phyloP scores from a whole-genome alignment of 192 early-diverging fungal genomes.

The Coemansia sp. region DNA sequence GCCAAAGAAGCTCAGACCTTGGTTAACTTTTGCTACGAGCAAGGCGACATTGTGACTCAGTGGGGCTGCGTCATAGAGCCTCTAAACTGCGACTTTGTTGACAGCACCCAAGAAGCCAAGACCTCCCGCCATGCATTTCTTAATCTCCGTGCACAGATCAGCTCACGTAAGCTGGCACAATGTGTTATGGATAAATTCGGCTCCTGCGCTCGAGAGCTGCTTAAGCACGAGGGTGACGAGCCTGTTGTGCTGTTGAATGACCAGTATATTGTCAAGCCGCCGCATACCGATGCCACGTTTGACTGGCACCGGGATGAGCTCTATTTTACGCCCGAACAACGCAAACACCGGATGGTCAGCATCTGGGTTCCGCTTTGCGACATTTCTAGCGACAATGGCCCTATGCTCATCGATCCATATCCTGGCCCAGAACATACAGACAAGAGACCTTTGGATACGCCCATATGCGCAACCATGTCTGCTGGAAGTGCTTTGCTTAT shows the following conservation, averaged over 20 bases:
- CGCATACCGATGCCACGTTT: slow-evolving; percentile 28
- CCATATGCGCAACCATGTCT: slow-evolving; percentile 18
- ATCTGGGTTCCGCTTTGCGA: slow-evolving; percentile 40
- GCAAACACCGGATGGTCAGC: slow-evolving; percentile 25
- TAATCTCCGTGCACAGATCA: slow-evolving; percentile 12
- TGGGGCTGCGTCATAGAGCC: slow-evolving; percentile 55
- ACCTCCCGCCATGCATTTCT: slow-evolving; percentile 14
- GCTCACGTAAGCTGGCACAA: background rate
- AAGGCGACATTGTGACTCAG: slow-evolving; percentile 35
- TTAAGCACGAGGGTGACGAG: background rate
- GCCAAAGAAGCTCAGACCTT: slow-evolving; percentile 29
- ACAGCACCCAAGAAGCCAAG: slow-evolving; percentile 1
- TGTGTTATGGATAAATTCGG: slow-evolving; percentile 43
- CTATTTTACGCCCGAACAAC: slow-evolving; percentile 26
- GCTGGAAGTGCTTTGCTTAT: slow-evolving; percentile 45
- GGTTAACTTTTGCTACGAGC: slow-evolving; percentile 51
- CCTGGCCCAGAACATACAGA: slow-evolving; percentile 25
- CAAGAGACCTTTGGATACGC: background rate
- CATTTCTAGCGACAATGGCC: slow-evolving; percentile 31
- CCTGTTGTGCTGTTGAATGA: slow-evolving; percentile 36
- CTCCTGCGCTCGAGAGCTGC: slow-evolving; percentile 27
- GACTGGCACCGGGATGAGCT: slow-evolving; percentile 47
- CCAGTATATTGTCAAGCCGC: slow-evolving; percentile 53
- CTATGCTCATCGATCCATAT: slow-evolving; percentile 41
- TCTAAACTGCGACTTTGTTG: slow-evolving; percentile 37